A percentile compares a stretch with the other conserved stretches of the same genome.
phyloP scores from a whole-genome alignment of 1,284 basidiomycete genomes.

The Ustilago nuda region DNA sequence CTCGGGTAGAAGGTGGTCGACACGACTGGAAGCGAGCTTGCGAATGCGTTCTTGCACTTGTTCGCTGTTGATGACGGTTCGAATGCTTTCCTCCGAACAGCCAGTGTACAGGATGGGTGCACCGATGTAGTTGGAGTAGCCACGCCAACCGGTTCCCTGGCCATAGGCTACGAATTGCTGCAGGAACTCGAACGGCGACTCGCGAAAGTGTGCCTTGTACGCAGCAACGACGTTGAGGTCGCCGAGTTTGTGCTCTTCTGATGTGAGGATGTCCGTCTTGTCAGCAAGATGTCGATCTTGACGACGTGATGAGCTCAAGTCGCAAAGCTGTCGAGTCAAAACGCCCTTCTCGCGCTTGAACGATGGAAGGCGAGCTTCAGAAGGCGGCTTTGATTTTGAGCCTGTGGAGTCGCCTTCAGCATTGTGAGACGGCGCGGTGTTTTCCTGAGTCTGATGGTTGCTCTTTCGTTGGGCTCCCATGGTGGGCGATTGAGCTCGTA shows the following conservation, averaged over 20 bases:
- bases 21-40: constrained; percentile 46
- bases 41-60: constrained; percentile 59
- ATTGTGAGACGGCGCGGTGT: neutral
- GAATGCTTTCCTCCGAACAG: constrained; percentile 56
- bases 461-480: neutral
- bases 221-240: constrained; percentile 64
- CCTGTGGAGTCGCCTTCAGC: constrained; percentile 4
- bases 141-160: constrained; percentile 64
- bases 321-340: constrained; percentile 34
- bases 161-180: constrained; percentile 62
- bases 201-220: constrained; percentile 64
- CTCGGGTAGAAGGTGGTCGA: constrained; percentile 51
- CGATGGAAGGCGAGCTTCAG: constrained; percentile 20
- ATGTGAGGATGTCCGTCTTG: constrained; percentile 36
- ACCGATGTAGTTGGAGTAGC: constrained; percentile 64
- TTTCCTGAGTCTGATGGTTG: neutral
- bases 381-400: constrained; percentile 26
- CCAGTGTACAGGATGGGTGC: constrained; percentile 60
- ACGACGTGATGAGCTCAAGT: constrained; percentile 34
- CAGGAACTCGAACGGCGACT: constrained; percentile 60
- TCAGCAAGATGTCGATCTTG: constrained; percentile 30
- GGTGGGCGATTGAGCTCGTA: neutral
- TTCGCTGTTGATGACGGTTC: constrained; percentile 55
- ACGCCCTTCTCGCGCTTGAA: constrained; percentile 12
- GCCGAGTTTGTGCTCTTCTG: constrained; percentile 47